These are phyloP conservation scores for Fonsecaea monophora DNA, from an alignment of 2,329 filamentous ascomycete genomes.

Conservation along the genomic window DNA sequence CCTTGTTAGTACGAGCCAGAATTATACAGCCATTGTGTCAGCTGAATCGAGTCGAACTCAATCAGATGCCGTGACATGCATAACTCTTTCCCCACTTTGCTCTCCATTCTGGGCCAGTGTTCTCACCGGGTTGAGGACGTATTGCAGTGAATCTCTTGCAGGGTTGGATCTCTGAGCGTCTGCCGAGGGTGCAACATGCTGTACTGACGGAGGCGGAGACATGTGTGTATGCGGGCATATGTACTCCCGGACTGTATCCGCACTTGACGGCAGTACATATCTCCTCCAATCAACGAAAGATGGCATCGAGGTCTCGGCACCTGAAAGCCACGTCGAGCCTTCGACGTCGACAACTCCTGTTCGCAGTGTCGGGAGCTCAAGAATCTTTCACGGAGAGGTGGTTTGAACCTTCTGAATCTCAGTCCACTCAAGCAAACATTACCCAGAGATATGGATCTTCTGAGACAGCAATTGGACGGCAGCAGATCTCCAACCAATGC, in stretches of 20 bases:
- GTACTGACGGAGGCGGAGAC: neutral
- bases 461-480: neutral
- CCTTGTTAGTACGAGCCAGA: neutral
- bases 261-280: constrained; percentile 2
- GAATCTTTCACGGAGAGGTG: neutral
- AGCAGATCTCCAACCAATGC: neutral
- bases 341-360: neutral
- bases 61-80: neutral
- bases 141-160: neutral
- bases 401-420: neutral
- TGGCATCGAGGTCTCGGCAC: neutral
- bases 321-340: neutral
- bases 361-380: neutral
- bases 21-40: neutral
- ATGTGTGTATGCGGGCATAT: neutral
- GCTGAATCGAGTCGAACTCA: neutral
- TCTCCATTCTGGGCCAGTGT: neutral
- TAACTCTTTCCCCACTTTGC: neutral
- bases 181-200: neutral
- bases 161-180: neutral
- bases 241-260: neutral
- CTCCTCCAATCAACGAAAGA: constrained; percentile 1
- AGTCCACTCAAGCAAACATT: neutral
- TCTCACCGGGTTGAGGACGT: neutral
- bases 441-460: neutral